phyloP scores from a whole-genome alignment of 2,329 filamentous ascomycete species.

The Hypoxylon sp. region DNA sequence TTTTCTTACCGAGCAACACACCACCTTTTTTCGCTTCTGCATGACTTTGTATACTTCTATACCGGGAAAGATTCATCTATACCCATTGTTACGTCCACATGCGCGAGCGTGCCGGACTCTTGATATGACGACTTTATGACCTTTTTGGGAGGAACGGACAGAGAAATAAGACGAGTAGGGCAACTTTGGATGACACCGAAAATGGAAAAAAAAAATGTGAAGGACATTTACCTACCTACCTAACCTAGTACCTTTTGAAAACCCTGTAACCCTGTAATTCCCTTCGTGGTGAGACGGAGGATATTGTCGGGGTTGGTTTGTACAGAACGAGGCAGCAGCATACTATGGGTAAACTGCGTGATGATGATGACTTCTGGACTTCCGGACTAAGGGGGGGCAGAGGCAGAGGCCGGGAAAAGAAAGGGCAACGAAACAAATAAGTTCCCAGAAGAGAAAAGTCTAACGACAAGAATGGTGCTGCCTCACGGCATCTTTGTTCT shows the following conservation, averaged over 20 bases:
- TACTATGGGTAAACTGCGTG: constrained; percentile 16
- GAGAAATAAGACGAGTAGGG: constrained; percentile 25
- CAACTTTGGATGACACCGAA: constrained; percentile 29
- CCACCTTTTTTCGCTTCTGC: constrained; percentile 31
- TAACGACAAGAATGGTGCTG: constrained; percentile 52
- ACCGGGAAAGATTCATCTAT: constrained; percentile 35
- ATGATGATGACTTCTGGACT: constrained; percentile 28
- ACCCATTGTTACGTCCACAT: constrained; percentile 33
- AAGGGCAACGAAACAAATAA: constrained; percentile 19
- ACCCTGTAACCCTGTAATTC: neutral
- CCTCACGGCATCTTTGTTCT: constrained; percentile 56
- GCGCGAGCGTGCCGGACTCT: constrained; percentile 37
- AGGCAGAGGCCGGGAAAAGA: constrained; percentile 18
- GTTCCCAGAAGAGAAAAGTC: constrained; percentile 36
- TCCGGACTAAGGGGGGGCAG: neutral
- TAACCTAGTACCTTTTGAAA: constrained; percentile 3
- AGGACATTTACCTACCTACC: constrained; percentile 18
- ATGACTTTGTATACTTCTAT: constrained; percentile 48
- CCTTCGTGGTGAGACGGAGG: constrained; percentile 15
- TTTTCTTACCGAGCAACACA: constrained; percentile 11
- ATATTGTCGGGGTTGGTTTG: constrained; percentile 8
- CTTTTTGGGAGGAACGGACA: constrained; percentile 13
- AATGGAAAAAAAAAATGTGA: constrained; percentile 21
- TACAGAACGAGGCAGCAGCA: constrained; percentile 32
- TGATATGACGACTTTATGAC: constrained; percentile 40